Percentiles rank a stretch among this genome's conserved stretches.
These are phyloP conservation scores for Chenopodium quinoa DNA, from an alignment of 148 eudicot genomes.

Conservation along the genomic window DNA sequence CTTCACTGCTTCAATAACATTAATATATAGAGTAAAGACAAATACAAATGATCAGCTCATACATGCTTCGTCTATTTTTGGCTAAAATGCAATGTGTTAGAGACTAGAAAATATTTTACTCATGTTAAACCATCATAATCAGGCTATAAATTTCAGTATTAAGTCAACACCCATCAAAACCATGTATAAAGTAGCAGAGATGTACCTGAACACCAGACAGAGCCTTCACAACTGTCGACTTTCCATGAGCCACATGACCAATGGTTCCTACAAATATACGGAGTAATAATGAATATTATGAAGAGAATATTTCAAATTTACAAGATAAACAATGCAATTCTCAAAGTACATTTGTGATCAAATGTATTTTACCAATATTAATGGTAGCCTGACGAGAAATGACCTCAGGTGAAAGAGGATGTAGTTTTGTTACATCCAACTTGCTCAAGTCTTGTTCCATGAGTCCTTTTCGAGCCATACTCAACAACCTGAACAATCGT, in stretches of 20 bases:
- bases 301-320: not conserved
- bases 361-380: constrained; percentile 62
- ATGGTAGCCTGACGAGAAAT: constrained; percentile 96
- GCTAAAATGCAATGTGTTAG: too few relatives aligned
- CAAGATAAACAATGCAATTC: not conserved
- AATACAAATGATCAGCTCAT: too few relatives aligned
- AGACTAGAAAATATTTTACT: too few relatives aligned
- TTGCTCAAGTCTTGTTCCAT: constrained; percentile 96
- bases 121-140: too few relatives aligned
- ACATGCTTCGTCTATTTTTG: too few relatives aligned
- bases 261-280: constrained; percentile 58
- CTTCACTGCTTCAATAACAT: too few relatives aligned
- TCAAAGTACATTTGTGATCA: too few relatives aligned
- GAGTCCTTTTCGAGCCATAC: constrained; percentile 81
- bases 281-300: not conserved
- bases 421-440: constrained; percentile 75
- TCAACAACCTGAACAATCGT: not conserved
- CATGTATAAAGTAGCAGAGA: too few relatives aligned
- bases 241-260: constrained; percentile 99
- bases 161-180: too few relatives aligned
- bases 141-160: too few relatives aligned
- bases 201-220: constrained; percentile 93
- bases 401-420: constrained; percentile 95
- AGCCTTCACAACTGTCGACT: constrained; percentile 96
- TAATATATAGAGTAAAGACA: too few relatives aligned